Evolutionary conservation across 176 grass and related monocot species (phyloP).

Genomic region (Lolium perenne): DNA sequence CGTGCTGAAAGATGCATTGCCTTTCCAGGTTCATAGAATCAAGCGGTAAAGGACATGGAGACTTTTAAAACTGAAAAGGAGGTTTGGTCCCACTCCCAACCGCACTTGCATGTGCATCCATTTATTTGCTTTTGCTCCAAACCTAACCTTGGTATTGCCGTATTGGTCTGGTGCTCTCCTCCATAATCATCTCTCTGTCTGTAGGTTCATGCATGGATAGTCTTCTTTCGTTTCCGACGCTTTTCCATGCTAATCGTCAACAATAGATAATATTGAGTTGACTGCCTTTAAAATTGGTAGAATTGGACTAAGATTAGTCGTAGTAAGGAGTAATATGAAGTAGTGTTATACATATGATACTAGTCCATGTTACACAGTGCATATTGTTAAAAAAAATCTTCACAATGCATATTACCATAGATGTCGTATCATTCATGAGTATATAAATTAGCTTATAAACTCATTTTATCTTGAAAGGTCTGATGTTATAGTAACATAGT

Average conservation of each 20-base stretch:
- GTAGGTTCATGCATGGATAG: not conserved
- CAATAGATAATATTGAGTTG: not conserved
- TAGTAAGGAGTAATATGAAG: no score
- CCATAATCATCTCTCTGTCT: not conserved
- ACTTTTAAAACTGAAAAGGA: slow-evolving; percentile 79
- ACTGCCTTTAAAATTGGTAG: no score
- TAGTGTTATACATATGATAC: no score
- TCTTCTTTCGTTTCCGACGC: not conserved
- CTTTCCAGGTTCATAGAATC: slow-evolving; percentile 58
- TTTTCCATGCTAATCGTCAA: not conserved
- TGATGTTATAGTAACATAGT: no score
- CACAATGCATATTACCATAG: no score
- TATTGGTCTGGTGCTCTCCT: not conserved
- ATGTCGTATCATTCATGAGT: no score
- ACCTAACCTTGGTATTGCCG: no score
- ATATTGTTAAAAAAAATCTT: no score
- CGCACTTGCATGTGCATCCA: slow-evolving; percentile 81
- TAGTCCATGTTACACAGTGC: no score
- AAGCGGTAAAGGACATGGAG: slow-evolving; percentile 48
- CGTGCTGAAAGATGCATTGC: slow-evolving; percentile 52
- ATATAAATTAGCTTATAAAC: no score
- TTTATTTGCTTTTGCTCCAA: slow-evolving; percentile 72
- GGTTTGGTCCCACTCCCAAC: slow-evolving; percentile 33
- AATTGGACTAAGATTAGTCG: no score
- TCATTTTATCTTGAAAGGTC: no score